Evolutionary conservation across 1,139 yeast species (phyloP).

Genomic region (Dujonia santamariae): DNA sequence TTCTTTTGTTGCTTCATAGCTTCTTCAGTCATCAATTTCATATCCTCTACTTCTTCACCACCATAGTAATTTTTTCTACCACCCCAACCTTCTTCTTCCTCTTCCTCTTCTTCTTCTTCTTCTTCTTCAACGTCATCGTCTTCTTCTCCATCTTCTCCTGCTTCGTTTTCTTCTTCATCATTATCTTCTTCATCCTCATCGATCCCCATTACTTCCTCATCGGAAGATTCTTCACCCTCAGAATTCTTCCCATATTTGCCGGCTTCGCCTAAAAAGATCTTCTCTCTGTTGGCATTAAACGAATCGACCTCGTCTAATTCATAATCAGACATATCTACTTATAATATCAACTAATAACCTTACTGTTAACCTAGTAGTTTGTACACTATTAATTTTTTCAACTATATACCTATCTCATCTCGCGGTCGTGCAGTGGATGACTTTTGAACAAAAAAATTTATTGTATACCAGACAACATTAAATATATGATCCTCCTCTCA

Average conservation of each 20-base stretch:
- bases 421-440: too few species aligned
- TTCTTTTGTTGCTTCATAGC: constrained; percentile 85
- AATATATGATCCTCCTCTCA: background rate
- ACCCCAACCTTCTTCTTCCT: constrained; percentile 73
- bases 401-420: too few species aligned
- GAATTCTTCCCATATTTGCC: constrained; percentile 34
- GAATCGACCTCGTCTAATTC: constrained; percentile 69
- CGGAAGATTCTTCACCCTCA: constrained; percentile 32
- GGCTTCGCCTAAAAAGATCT: constrained; percentile 58
- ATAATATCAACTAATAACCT: too few species aligned
- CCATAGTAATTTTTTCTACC: constrained; percentile 69
- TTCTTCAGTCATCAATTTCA: constrained; percentile 79
- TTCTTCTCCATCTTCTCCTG: constrained; percentile 31
- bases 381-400: too few species aligned
- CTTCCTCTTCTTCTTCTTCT: constrained; percentile 45
- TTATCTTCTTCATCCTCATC: constrained; percentile 21
- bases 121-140: constrained; percentile 30
- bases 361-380: too few species aligned
- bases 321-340: constrained; percentile 17
- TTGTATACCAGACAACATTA: constrained; percentile 2
- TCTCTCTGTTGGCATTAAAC: constrained; percentile 64
- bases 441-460: background rate
- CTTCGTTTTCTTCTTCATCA: constrained; percentile 23
- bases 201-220: constrained; percentile 27
- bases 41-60: constrained; percentile 80